A percentile compares a stretch with the other conserved stretches of the same genome.
phyloP scores from a whole-genome alignment of 768 basidiomycete species.

The Filobasidium wieringae region DNA sequence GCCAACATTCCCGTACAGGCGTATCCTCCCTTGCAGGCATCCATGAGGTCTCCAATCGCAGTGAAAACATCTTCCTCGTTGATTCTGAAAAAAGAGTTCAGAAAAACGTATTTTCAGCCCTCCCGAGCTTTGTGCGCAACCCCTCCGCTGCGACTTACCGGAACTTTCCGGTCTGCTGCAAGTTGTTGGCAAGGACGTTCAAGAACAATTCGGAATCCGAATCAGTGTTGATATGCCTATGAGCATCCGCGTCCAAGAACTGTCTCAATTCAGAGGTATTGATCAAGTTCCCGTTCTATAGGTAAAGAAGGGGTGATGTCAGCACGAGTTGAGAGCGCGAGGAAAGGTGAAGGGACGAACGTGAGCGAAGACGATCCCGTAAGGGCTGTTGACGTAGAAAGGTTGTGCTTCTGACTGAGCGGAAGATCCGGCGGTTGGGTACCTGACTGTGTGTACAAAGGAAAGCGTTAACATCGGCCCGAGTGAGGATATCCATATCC shows the following conservation, averaged over 20 bases:
- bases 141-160: slow-evolving; percentile 41
- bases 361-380: slow-evolving; percentile 95
- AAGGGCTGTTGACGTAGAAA: slow-evolving; percentile 99
- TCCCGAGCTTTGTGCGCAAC: background rate
- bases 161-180: slow-evolving; percentile 97
- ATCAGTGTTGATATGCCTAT: slow-evolving; percentile 96
- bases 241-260: slow-evolving; percentile 89
- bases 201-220: slow-evolving; percentile 95
- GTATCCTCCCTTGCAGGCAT: slow-evolving; percentile 80
- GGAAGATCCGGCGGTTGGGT: slow-evolving; percentile 95
- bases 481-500: background rate
- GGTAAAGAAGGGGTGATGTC: background rate
- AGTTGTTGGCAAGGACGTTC: slow-evolving; percentile 93
- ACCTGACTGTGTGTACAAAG: slow-evolving; percentile 65
- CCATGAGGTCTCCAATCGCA: slow-evolving; percentile 79
- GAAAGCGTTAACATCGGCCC: background rate
- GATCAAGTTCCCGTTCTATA: slow-evolving; percentile 93
- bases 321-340: background rate
- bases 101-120: background rate
- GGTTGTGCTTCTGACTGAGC: slow-evolving; percentile 96
- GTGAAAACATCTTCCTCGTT: slow-evolving; percentile 99
- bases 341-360: slow-evolving; percentile 44
- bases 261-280: slow-evolving; percentile 76
- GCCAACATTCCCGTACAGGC: slow-evolving; percentile 98
- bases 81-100: slow-evolving; percentile 43